Evolutionary conservation across 768 basidiomycete genomes (phyloP).

Genomic region (Boletus sensibilis): DNA sequence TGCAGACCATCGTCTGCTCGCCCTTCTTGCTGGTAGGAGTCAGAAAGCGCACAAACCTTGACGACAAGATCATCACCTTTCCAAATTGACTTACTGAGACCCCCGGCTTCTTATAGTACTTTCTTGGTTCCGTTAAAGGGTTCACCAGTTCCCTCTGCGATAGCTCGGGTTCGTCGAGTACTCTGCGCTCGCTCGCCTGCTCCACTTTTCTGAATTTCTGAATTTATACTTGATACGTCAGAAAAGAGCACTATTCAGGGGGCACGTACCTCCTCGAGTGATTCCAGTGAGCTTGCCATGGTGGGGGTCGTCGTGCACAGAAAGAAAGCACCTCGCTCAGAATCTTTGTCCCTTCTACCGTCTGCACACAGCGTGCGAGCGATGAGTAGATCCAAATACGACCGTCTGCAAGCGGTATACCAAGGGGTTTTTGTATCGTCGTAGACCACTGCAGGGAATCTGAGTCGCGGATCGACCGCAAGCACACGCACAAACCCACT

Average conservation of each 20-base stretch:
- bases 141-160: constrained; percentile 15
- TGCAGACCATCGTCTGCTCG: constrained; percentile 23
- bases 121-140: constrained; percentile 22
- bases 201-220: constrained; percentile 62
- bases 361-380: constrained; percentile 7
- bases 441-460: background rate
- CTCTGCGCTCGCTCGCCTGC: constrained; percentile 52
- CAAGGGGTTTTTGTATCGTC: background rate
- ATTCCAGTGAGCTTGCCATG: constrained; percentile 27
- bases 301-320: background rate
- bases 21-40: constrained; percentile 19
- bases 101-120: constrained; percentile 46
- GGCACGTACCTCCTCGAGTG: constrained; percentile 31
- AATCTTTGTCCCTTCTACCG: background rate
- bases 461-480: background rate
- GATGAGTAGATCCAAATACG: constrained; percentile 5
- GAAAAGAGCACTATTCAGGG: background rate
- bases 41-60: background rate
- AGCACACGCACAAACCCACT: background rate
- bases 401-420: background rate
- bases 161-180: constrained; percentile 34
- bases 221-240: background rate
- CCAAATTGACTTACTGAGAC: constrained; percentile 63
- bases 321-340: background rate
- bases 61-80: constrained; percentile 40